A percentile compares a stretch with the other conserved stretches of the same genome.
These are phyloP conservation scores for Coniochaeta sp. DNA, from an alignment of 2,329 filamentous ascomycete species.

Conservation along the genomic window DNA sequence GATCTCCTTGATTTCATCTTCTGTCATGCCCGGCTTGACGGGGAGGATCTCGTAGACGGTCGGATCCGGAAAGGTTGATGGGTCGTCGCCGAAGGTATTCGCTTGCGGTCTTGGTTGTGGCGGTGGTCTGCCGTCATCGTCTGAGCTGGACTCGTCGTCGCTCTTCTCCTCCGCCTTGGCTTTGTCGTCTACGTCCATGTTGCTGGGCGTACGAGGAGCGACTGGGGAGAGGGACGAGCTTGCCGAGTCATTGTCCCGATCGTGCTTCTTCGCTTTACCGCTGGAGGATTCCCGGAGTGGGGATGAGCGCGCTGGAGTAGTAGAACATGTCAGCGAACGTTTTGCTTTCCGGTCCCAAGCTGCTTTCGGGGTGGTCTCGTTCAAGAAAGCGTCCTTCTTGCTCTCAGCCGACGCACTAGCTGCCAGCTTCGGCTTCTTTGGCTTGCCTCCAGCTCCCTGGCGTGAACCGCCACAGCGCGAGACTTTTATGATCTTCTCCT, in stretches of 20 bases:
- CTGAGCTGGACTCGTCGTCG: constrained; percentile 34
- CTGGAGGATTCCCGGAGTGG: constrained; percentile 36
- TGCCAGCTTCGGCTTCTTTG: neutral
- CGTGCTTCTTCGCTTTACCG: constrained; percentile 40
- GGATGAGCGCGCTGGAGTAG: constrained; percentile 41
- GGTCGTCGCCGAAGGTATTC: constrained; percentile 88
- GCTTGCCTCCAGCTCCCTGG: neutral
- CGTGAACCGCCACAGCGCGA: neutral
- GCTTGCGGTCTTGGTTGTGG: constrained; percentile 62
- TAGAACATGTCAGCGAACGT: constrained; percentile 9
- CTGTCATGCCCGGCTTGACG: constrained; percentile 65
- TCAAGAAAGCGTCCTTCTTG: neutral
- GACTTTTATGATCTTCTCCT: neutral
- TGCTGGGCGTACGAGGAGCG: constrained; percentile 39
- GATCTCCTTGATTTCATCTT: constrained; percentile 80
- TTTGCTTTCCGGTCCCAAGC: too few relatives aligned
- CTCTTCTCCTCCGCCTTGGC: constrained; percentile 30
- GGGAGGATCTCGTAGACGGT: constrained; percentile 89
- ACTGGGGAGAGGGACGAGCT: constrained; percentile 55
- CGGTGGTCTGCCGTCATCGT: constrained; percentile 54
- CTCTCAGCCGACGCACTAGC: neutral
- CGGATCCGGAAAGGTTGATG: constrained; percentile 82
- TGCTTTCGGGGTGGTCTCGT: too few relatives aligned
- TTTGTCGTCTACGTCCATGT: constrained; percentile 54
- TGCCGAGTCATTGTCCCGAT: constrained; percentile 44